Conservation (phyloP, 1,139 yeast species). For the Hemisphaericaspora lyxosophila region DNA sequence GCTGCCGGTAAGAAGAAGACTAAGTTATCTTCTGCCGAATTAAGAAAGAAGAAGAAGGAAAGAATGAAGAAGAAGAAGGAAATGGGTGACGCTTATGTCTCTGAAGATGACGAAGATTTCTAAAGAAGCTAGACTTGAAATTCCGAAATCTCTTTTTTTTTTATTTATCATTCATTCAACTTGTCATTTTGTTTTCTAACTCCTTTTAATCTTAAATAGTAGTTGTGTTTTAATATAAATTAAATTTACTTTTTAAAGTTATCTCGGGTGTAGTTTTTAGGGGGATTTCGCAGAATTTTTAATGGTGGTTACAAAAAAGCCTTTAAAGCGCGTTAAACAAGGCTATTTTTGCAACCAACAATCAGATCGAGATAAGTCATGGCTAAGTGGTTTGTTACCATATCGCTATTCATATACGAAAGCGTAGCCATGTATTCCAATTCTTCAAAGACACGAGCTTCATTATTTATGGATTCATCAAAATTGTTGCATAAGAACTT, state of each 20-base stretch:
- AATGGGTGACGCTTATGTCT: slow-evolving; percentile 97
- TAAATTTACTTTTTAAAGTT: slow-evolving; percentile 3
- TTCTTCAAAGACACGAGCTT: background rate
- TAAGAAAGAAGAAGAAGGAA: slow-evolving; percentile 99
- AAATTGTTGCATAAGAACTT: slow-evolving; percentile 9
- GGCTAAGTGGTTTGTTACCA: background rate
- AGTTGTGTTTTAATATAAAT: slow-evolving; percentile 3
- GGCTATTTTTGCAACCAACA: background rate
- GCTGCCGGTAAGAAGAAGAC: slow-evolving; percentile 93
- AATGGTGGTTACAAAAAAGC: no score
- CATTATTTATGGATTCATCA: slow-evolving; percentile 2
- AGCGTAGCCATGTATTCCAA: background rate
- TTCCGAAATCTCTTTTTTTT: slow-evolving; percentile 2
- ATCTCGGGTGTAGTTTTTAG: no score
- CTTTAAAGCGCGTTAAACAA: background rate
- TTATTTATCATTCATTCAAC: slow-evolving; percentile 4
- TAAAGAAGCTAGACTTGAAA: slow-evolving; percentile 16
- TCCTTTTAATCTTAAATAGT: slow-evolving; percentile 10
- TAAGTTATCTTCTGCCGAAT: slow-evolving; percentile 97
- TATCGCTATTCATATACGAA: background rate
- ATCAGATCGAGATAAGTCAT: background rate
- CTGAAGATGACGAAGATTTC: slow-evolving; percentile 79
- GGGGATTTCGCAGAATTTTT: no score
- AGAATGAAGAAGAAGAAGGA: slow-evolving; percentile 99
- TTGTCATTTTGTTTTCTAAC: slow-evolving; percentile 1